phyloP scores from a whole-genome alignment of 768 basidiomycete genomes.

The Termitomyces sp. region DNA sequence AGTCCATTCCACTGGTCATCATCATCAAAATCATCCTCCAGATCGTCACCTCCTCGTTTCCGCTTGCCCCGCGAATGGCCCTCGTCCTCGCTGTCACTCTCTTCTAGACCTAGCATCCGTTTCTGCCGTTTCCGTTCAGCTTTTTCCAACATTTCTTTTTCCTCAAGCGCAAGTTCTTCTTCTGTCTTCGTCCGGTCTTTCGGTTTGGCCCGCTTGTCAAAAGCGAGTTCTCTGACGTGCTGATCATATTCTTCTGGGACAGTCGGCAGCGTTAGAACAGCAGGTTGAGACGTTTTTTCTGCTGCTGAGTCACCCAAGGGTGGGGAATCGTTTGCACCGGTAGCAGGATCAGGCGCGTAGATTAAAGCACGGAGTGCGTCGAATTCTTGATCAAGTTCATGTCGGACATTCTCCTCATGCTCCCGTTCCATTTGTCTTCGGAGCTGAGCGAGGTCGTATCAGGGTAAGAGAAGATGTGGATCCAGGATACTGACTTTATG shows the following conservation, averaged over 20 bases:
- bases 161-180: constrained; percentile 86
- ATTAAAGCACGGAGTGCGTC: constrained; percentile 74
- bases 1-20: constrained; percentile 34
- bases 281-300: constrained; percentile 13
- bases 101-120: constrained; percentile 82
- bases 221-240: constrained; percentile 86
- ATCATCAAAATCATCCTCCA: constrained; percentile 79
- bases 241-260: constrained; percentile 77
- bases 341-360: constrained; percentile 46
- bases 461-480: background rate
- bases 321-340: constrained; percentile 30
- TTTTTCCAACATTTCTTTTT: constrained; percentile 80
- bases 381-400: constrained; percentile 86
- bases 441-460: constrained; percentile 38
- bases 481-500: constrained; percentile 62
- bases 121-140: constrained; percentile 72
- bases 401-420: constrained; percentile 77
- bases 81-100: constrained; percentile 60
- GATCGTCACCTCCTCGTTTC: constrained; percentile 72
- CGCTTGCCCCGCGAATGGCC: constrained; percentile 39
- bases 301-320: constrained; percentile 20
- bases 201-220: constrained; percentile 89
- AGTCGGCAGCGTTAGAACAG: constrained; percentile 16
- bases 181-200: constrained; percentile 96
- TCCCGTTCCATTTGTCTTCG: constrained; percentile 86